Base-by-base conservation (phyloP, 202 grass and related monocot genomes). In the Musa balbisiana region DNA sequence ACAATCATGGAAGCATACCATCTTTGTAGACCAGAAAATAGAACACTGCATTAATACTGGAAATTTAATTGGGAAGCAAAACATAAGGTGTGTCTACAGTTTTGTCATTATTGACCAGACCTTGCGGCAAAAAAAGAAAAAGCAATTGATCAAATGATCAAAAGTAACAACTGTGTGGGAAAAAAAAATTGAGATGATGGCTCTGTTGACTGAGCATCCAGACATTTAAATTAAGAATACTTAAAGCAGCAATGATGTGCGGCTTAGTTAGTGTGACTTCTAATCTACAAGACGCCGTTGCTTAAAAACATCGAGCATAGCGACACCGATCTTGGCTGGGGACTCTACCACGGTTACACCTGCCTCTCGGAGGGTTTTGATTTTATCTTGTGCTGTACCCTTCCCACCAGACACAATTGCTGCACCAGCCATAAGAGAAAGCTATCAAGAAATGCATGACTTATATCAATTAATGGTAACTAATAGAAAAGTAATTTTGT, bases 341-440 rank as follows among this genome's bases (percentile, higher is more conserved):
- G 94, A 97, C 73, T 93, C 90, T 0, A 93, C 94, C n/a, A 97
- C 94, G 10, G 84, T 91, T 10, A 87, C 94, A 17, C 94, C 94
- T 19, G 90, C 84, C 53, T 97, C 90, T 81, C 76, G 87, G 22
- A 97, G 88, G 1, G 86, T 81, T 81, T 93, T 91, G 69, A 97
- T 97, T 89, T 93, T 96, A 85, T 96, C 92, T 74, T 96, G 92
- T 62, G 92, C 92, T 0, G 92, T 96, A 60, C 92, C 92, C 83
- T 96, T 96, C 8, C 92, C 92, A 23, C 92, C 92, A 21, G 92
- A 90, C 58, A 96, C 92, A 52, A 96, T 96, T 60, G 92, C 92
- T 96, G 90, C 76, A 84, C 24, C 33, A 33, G 72, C 23, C 79
- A 62, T 0, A 51, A 72, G 67, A 81, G 52, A 11, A 27, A 51